These are phyloP conservation scores for Trametes maxima DNA, from an alignment of 768 basidiomycete genomes.

Conservation along the genomic window DNA sequence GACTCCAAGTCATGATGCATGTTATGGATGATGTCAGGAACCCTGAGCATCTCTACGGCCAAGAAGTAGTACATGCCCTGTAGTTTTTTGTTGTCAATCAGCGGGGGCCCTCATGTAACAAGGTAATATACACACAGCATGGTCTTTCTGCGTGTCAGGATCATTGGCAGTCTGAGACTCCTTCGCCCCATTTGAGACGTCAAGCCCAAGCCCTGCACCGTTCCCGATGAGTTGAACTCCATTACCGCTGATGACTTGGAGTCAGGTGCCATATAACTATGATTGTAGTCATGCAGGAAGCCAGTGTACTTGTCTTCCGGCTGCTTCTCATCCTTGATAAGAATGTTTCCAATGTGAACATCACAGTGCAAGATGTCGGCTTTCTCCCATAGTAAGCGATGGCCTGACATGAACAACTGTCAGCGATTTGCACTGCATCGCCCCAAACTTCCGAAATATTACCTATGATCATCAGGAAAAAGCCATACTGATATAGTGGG, in stretches of 20 bases:
- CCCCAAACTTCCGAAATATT: background rate
- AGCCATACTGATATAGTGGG: too few species aligned
- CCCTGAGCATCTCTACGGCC: background rate
- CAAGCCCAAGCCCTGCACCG: background rate
- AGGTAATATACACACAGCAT: too few species aligned
- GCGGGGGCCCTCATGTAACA: too few species aligned
- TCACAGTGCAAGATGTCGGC: slow-evolving; percentile 13
- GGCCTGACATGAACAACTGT: background rate
- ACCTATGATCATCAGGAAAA: slow-evolving; percentile 11
- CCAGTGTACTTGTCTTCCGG: background rate
- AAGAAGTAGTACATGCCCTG: background rate
- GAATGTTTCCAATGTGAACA: slow-evolving; percentile 25
- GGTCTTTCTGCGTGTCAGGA: background rate
- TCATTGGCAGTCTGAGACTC: background rate
- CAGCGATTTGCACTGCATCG: background rate
- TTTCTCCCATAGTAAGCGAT: slow-evolving; percentile 8
- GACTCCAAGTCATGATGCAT: slow-evolving; percentile 21
- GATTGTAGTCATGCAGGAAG: slow-evolving; percentile 22
- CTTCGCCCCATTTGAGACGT: background rate
- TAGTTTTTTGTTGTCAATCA: background rate
- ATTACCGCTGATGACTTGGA: background rate
- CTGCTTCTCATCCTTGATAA: slow-evolving; percentile 7
- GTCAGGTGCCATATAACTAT: slow-evolving; percentile 4
- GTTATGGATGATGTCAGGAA: background rate
- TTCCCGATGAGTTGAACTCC: too few species aligned